Base-by-base conservation (phyloP, 2,329 filamentous ascomycete species). In the Thielaviopsis ethacetica region DNA sequence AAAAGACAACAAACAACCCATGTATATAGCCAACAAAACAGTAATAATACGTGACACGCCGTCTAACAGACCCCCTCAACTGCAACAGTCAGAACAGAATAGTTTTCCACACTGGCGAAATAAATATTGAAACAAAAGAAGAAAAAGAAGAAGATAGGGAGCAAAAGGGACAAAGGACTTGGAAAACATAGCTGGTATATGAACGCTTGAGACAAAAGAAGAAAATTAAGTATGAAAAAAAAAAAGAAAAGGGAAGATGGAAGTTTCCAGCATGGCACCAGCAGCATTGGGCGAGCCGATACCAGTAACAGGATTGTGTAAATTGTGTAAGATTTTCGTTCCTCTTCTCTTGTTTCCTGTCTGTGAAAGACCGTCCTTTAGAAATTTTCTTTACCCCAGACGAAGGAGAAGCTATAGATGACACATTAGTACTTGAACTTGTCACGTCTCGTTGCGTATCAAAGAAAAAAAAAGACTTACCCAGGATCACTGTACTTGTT, bases 401-500 rank as follows among this genome's bases (percentile, higher is more conserved):
- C 79, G 65, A 81, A 85, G 54, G 77, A 80, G 69, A 84, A 85
- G 44, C 80, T 80, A 59, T 10, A 44, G 21, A 68, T 62, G 63
- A 60, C 54, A 63, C 63, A 59, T 63, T 63, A 62, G 13, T 22
- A 56, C 4, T 41, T 53, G 65, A 64, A 67, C 26, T 64, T 63
- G 27, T 34, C 34, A 44, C 6, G 34, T 15, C 44, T 26, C 22
- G n/a, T 15, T 51, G 10, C 13, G 4, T 5, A 2, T 44, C 5
- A n/a, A 1, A 15, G 10, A 44, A n/a, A 70, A 69, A 44, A 44
- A n/a, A 70, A 69, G 57, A 75, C 82, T 75, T 77, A 87, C 76
- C 81, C 86, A 68, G 86, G 86, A 67, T 91, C 86, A 61, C 84
- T 88, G 73, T 91, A 91, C 76, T 88, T 88, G 70, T 91, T 93